These are phyloP conservation scores for Verbascum thapsus DNA, from an alignment of 257 asterid genomes.

Conservation along the genomic window DNA sequence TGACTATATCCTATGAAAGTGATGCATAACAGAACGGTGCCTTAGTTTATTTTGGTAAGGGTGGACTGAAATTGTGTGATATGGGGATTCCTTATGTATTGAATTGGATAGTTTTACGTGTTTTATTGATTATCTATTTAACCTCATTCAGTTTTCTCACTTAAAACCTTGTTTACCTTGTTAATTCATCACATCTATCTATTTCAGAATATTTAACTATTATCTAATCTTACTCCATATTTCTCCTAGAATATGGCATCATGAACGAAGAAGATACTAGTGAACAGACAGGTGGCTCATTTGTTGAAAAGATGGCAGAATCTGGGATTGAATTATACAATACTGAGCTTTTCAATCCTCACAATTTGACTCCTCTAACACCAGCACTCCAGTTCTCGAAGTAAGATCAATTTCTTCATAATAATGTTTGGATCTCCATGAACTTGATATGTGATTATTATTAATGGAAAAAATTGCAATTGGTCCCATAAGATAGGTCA, in stretches of 20 bases:
- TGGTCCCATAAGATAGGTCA: too few relatives aligned
- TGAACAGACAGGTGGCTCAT: constrained; percentile 38
- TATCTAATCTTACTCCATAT: constrained; percentile 31
- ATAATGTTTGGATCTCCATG: constrained; percentile 11
- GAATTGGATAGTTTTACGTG: too few relatives aligned
- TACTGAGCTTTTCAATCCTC: constrained; percentile 42
- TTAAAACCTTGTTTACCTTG: too few relatives aligned
- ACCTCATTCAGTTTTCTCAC: too few relatives aligned
- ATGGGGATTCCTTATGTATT: background rate
- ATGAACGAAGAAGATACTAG: constrained; percentile 35
- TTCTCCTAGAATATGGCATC: constrained; percentile 43
- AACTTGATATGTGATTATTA: background rate
- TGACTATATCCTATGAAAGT: background rate
- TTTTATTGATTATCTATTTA: too few relatives aligned
- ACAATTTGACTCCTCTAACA: constrained; percentile 57
- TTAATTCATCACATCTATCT: too few relatives aligned
- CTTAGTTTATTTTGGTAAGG: constrained; percentile 6
- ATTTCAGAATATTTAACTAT: background rate
- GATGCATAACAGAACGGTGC: background rate
- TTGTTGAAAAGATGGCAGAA: constrained; percentile 27
- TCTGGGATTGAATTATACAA: constrained; percentile 36
- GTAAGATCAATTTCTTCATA: constrained; percentile 41
- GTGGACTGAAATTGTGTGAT: background rate
- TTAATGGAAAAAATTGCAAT: too few relatives aligned
- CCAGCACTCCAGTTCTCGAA: constrained; percentile 51